Evolutionary conservation across 352 stramenopile species (phyloP), one percentile per base, ranked within the genome.

Genomic region (Pythium dissimile): DNA sequence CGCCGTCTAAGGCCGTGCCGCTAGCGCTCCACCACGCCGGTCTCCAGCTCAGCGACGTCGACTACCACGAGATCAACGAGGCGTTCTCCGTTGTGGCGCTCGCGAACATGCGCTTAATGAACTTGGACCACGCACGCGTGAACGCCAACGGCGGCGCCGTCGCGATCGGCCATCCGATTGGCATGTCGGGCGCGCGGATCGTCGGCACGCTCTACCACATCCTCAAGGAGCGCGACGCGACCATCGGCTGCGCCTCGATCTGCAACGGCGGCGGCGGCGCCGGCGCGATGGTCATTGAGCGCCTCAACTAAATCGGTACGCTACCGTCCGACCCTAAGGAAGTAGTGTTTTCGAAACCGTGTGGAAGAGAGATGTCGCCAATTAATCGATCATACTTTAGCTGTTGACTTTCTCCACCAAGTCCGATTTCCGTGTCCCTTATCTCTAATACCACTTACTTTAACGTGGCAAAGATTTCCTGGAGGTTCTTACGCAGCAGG

Each of bases 1-100:
- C 97, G 9, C 97, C 97, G 7, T 97, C 94, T 1, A 88, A 97
- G 64, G 97, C 96, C 5, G 87, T 99, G 48, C 96, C 96, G 7
- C 42, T 92, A 28, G 96, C 97, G 16, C 70, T 99, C 21, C 49
- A 91, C 54, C 78, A 96, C 61, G 96, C 97, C 1, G 94, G 93
- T 26, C 52, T 99, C 34, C 71, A 83, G 46, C 45, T 97, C 12
- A 85, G 69, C 27, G 97, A 99, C 72, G 84, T 99, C 20, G 95
- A 99, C 51, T 99, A 96, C 75, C 92, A 98, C 70, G 97, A 99
- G 81, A 98, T 99, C 70, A 99, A 99, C 73, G 97, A 99, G 71
- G 97, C 97, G 18, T 99, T 99, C 72, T 91, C 94, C 12, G 96
- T 99, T 24, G 97, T 99, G 18, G 83, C 92, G 5, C 71, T 99